phyloP scores from a whole-genome alignment of 2,329 filamentous ascomycete species.

The Pestalotiopsis sp. region DNA sequence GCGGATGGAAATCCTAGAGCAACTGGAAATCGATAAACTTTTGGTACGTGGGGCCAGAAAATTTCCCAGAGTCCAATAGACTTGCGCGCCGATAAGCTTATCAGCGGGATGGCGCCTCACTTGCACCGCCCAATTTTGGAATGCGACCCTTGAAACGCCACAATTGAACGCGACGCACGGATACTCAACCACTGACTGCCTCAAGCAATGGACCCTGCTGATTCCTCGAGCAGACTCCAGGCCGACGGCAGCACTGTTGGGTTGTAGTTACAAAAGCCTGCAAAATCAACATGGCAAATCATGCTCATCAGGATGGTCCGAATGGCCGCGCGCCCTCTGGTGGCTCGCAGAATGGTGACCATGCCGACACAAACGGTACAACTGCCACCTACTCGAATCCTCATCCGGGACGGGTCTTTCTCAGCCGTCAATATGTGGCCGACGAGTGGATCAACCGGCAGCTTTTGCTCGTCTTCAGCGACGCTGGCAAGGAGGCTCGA shows the following conservation, averaged over 20 bases:
- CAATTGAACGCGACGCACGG: neutral
- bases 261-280: neutral
- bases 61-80: neutral
- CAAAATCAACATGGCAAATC: neutral
- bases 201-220: neutral
- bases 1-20: neutral
- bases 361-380: conserved; percentile 20
- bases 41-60: conserved; percentile 9
- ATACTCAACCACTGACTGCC: neutral
- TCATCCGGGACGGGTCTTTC: conserved; percentile 32
- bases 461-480: conserved; percentile 68
- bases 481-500: conserved; percentile 77
- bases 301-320: neutral
- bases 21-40: conserved; percentile 3
- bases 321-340: conserved; percentile 15
- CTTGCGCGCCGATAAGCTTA: neutral
- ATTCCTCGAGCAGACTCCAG: neutral
- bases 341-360: conserved; percentile 35
- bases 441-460: conserved; percentile 78
- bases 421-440: conserved; percentile 71
- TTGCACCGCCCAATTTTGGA: neutral
- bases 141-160: neutral
- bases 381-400: conserved; percentile 16
- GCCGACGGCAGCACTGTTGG: neutral
- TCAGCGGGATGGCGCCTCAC: neutral